Evolutionary conservation across 2,329 filamentous ascomycete genomes (phyloP).

Genomic region (Alternaria burnsii): DNA sequence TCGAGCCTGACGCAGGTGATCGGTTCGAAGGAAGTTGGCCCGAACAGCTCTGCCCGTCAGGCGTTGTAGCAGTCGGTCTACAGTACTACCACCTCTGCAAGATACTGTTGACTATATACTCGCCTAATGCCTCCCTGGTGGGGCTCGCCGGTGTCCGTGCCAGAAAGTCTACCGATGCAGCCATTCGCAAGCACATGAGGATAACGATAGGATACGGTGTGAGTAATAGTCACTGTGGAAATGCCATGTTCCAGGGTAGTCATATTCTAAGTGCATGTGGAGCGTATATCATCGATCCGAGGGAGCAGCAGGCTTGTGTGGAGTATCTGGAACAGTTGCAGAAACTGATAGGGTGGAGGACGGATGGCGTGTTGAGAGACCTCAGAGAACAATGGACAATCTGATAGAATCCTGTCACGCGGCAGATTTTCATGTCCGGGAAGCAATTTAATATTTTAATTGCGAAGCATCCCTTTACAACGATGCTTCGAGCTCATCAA

Average conservation of each 20-base stretch:
- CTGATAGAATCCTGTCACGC: neutral
- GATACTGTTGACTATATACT: constrained; percentile 42
- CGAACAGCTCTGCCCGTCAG: constrained; percentile 31
- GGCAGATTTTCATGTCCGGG: neutral
- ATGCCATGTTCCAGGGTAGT: constrained; percentile 44
- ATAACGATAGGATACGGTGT: constrained; percentile 42
- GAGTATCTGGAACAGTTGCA: constrained; percentile 37
- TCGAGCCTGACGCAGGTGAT: constrained; percentile 34
- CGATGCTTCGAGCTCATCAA: constrained; percentile 44
- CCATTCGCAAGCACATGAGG: constrained; percentile 38
- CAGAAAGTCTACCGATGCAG: constrained; percentile 36
- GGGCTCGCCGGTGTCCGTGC: constrained; percentile 38
- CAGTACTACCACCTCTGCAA: constrained; percentile 46
- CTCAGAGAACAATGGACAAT: constrained; percentile 35
- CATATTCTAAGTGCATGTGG: constrained; percentile 43
- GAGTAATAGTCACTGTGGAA: constrained; percentile 39
- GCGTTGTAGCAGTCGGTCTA: constrained; percentile 39
- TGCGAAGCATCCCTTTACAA: constrained; percentile 17
- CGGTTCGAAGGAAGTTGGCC: constrained; percentile 36
- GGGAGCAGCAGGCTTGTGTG: constrained; percentile 40
- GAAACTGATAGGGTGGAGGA: constrained; percentile 37
- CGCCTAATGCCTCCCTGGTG: constrained; percentile 35
- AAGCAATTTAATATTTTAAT: neutral
- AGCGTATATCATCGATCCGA: constrained; percentile 36
- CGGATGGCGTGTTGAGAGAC: constrained; percentile 36